Base-by-base conservation (phyloP, 1,284 basidiomycete genomes). In the Crocinoboletus sp. region DNA sequence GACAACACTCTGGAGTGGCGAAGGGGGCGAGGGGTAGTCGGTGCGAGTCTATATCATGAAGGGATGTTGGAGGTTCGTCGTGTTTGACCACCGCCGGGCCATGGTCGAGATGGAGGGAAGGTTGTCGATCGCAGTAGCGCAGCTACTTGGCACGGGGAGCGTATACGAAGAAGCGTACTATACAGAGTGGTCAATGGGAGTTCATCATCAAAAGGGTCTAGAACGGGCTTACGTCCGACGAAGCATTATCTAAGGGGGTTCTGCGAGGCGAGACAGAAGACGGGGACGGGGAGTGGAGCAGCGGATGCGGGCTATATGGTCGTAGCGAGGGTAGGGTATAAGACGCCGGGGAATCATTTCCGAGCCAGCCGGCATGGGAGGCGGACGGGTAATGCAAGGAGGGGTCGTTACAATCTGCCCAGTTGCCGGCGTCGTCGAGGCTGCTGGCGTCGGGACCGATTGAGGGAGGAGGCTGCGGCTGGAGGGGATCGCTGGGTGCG, bases 101-200 rank as follows among this genome's bases (percentile, higher is more conserved):
- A 63, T 63, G 2, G 61, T 55, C 2, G 61, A 64, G 31, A 66
- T 65, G 36, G 64, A 61, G 0, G 61, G 63, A 6, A 65, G 59
- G 46, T 63, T 64, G 38, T 63, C 61, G 16, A 65, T 53, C 5
- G 63, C 50, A 25, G 59, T 52, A 53, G 61, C 49, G 36, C 60
- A 63, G 55, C 50, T 60, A 51, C 50, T 56, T 28, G 59, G 38
- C 16, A 54, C 5, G 20, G 64, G 50, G 1, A 66, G 45, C 16
- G 58, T 50, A 39, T 65, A 66, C 0, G 47, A 22, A 23, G 51
- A 34, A 19, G 50, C 7, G 37, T 61, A 63, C 60, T 66, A 13
- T n/a, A 13, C 15, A 25, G 11, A 7, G 23, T 17, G 19, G 35
- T 54, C 34, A 59, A 47, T 29, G 19, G 6, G 15, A 38, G n/a